phyloP scores from a whole-genome alignment of 805 yeast species.

The Tetrapisispora phaffii region DNA sequence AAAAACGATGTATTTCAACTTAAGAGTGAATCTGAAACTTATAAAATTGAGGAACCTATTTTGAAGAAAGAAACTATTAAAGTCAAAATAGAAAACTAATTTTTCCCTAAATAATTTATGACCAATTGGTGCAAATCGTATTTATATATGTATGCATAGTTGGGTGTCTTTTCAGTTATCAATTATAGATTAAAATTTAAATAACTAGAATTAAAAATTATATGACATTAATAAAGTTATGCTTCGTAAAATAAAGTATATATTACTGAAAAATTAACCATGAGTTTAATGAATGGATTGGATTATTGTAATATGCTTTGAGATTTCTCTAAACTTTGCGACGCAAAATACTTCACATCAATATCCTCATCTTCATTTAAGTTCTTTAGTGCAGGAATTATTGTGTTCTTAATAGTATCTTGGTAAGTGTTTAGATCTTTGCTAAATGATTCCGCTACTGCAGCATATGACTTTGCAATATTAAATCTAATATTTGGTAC shows the following conservation, averaged over 20 bases:
- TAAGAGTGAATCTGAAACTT: not conserved
- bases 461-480: slow-evolving; percentile 75
- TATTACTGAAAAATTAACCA: not conserved
- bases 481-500: slow-evolving; percentile 96
- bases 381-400: slow-evolving; percentile 55
- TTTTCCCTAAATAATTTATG: not conserved
- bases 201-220: not conserved
- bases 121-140: not conserved
- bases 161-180: not conserved
- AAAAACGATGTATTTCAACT: not conserved
- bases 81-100: not conserved
- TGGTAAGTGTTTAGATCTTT: slow-evolving; percentile 19
- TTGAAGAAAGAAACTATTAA: not conserved
- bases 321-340: slow-evolving; percentile 43
- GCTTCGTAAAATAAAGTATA: not conserved
- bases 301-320: slow-evolving; percentile 6
- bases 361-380: slow-evolving; percentile 67
- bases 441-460: slow-evolving; percentile 45
- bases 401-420: slow-evolving; percentile 37
- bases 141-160: not conserved
- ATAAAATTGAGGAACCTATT: not conserved
- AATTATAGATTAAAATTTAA: not conserved
- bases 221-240: not conserved
- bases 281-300: not conserved
- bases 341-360: slow-evolving; percentile 84